Base-by-base conservation (phyloP, 179 eudicot genomes). In the Drosera spatulata region DNA sequence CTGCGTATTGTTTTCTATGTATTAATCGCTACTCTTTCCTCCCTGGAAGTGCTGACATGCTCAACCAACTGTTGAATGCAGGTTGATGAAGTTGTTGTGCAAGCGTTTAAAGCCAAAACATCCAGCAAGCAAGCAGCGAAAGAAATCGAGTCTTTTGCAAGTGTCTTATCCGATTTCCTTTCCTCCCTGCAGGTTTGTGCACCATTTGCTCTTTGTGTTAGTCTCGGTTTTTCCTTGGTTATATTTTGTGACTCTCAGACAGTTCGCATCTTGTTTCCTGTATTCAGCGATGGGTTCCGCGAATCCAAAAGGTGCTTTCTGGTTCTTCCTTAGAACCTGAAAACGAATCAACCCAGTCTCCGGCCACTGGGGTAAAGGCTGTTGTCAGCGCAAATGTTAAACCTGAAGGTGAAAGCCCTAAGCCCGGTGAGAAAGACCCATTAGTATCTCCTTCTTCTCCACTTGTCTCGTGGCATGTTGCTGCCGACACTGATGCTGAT, bases 71-170 rank as follows among this genome's bases (percentile, higher is more conserved):
- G 7, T 41, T 61, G 54, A 45, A 53, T 71, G 75, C 87, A 91
- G 98, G 77, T 88, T 56, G 98, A 88, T 81, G 96, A 86, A 67
- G 79, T 86, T 70, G 98, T 88, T 67, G 82, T 76, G 43, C 78
- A 86, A 78, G 90, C 82, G 42, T 77, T 89, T 58, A 69, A 79
- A 37, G 67, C 63, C 56, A 61, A 81, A 63, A 64, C 69, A 50
- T 63, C 68, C 1, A 70, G 78, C 63, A 67, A 59, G 56, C 67
- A 75, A 7, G 72, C 59, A 22, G 33, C 33, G 33, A 66, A 72
- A 56, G 95, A 84, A 77, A 74, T 89, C 43, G 82, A 82, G 69
- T 77, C 85, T 33, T 81, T 93, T 72, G 63, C 86, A 41, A 50
- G 71, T 43, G 68, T 71, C 64, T 70, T 87, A 61, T 74, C 85